Evolutionary conservation across 2,329 filamentous ascomycete species (phyloP), one percentile per base, ranked within the genome.

Genomic region (Fusarium ramigenum): DNA sequence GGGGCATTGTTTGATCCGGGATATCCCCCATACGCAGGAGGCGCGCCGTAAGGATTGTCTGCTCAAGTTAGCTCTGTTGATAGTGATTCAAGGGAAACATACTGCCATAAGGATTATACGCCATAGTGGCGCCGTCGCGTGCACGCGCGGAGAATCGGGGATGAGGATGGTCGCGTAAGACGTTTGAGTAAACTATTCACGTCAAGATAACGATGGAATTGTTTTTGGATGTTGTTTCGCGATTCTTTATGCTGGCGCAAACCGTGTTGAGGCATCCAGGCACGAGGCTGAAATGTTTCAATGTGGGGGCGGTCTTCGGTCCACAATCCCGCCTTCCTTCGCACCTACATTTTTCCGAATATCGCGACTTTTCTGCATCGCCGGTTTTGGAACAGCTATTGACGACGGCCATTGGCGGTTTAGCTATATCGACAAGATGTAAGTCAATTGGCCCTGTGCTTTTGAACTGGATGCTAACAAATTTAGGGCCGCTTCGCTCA

Each of bases 21-120:
- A 78, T 93, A 95, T 63, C 87, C 87, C 75, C 89, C 90, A 84
- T 92, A 97, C 75, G 90, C 89, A 59, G 93, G 93, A 79, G 93
- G 92, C 66, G 90, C 88, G 78, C 92, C 93, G 85, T 95, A 97
- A 54, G 90, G 89, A 81, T 86, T 87, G 53, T 78, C 79, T 80
- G 64, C 15, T 8, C 63, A 30, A 53, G 63, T 75, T 64, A 74
- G 63, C 40, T 62, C 28, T 66, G 32, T 25, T 50, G 25, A 46
- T 32, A 7, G 4, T 30, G 23, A 11, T 21, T 21, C 32, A 18
- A 40, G 39, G 34, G 44, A 30, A 43, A 78, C 82, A 74, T 79
- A 87, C 86, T 86, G 83, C 87, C 87, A 71, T 90, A 90, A n/a
- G 87, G 88, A 78, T 90, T 89, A 80, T 90, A 90, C 23, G 88